Base-by-base conservation (phyloP, 176 grass and related monocot genomes). In the Oryza nivara region DNA sequence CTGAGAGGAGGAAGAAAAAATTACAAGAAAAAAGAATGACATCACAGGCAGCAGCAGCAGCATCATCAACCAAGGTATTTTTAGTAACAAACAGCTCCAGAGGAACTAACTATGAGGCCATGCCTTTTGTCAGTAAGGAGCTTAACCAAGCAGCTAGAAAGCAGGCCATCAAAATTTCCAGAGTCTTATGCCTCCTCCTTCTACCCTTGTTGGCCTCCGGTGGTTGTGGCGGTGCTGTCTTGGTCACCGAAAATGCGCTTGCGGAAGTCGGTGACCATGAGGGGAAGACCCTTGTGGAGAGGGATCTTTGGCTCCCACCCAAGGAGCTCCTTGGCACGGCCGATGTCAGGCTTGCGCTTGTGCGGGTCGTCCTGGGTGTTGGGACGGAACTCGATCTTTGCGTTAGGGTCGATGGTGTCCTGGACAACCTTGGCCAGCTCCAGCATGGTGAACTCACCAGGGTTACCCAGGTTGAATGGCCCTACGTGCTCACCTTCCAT, bases 381-480 rank as follows among this genome's bases (percentile, higher is more conserved):
- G 23, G 85, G 40, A 35, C 92, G 87, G 94, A 92, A 94, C 77
- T 97, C 94, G 1, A 97, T 97, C 66, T 40, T 63, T 3, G 94
- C 94, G 47, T 97, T 88, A 6, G 89, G 82, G 78, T 97, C 92
- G 19, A 97, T 97, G 19, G 94, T 97, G 68, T 97, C 94, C 77
- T 97, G 94, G 23, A 97, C 94, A 76, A 97, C 94, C 83, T 94
- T 90, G 58, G 94, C 94, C 32, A 97, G 84, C 86, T 97, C 94
- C 22, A 97, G 88, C 94, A 97, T 97, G 67, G 95, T 97, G 81
- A 97, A 97, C 84, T 97, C 95, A 28, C 95, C 92, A 0, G 95
- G 95, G 90, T 97, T 97, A 32, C 95, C 95, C 14, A 97, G 85
- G 95, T 97, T 97, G 90, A 97, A 97, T 20, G 95, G 95, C 0